These are phyloP conservation scores for Geosmithia flava DNA, from an alignment of 2,329 filamentous ascomycete genomes.

Conservation along the genomic window DNA sequence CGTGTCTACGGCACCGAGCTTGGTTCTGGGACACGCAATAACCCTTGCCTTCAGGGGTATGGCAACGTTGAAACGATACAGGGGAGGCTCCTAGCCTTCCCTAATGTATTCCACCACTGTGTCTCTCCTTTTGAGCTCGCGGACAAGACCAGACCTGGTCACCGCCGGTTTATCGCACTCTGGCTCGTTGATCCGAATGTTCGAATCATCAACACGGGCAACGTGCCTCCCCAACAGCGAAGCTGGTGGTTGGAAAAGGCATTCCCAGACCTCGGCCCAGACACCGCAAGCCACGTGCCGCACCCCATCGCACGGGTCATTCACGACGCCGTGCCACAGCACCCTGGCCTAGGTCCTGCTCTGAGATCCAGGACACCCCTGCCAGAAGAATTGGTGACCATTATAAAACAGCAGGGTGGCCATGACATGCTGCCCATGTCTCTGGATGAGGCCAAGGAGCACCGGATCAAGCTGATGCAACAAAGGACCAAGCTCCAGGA, in stretches of 20 bases:
- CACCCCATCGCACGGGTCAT: not conserved
- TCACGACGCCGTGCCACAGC: not conserved
- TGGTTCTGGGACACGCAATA: not conserved
- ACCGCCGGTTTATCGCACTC: slow-evolving; percentile 37
- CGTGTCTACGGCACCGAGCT: slow-evolving; percentile 1
- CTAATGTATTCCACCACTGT: slow-evolving; percentile 22
- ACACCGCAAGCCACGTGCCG: not conserved
- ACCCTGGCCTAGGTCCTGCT: not conserved
- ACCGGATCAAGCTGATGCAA: slow-evolving; percentile 3
- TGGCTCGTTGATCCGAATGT: slow-evolving; percentile 39
- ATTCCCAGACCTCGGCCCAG: too few species aligned
- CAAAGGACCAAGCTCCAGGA: not conserved
- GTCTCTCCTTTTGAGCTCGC: slow-evolving; percentile 31
- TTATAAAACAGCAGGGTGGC: not conserved
- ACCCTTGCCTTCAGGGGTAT: slow-evolving; percentile 1
- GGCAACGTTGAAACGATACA: slow-evolving; percentile 2
- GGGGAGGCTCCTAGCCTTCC: slow-evolving; percentile 3
- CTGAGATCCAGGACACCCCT: not conserved
- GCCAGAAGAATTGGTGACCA: not conserved
- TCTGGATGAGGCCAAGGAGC: slow-evolving; percentile 2
- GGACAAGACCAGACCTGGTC: slow-evolving; percentile 33
- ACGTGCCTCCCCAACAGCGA: slow-evolving; percentile 18
- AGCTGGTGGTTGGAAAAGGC: slow-evolving; percentile 12
- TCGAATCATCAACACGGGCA: slow-evolving; percentile 19
- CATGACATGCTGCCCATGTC: not conserved